Base-by-base conservation (phyloP, 139 green algal genomes). In the Micractinium sp. region DNA sequence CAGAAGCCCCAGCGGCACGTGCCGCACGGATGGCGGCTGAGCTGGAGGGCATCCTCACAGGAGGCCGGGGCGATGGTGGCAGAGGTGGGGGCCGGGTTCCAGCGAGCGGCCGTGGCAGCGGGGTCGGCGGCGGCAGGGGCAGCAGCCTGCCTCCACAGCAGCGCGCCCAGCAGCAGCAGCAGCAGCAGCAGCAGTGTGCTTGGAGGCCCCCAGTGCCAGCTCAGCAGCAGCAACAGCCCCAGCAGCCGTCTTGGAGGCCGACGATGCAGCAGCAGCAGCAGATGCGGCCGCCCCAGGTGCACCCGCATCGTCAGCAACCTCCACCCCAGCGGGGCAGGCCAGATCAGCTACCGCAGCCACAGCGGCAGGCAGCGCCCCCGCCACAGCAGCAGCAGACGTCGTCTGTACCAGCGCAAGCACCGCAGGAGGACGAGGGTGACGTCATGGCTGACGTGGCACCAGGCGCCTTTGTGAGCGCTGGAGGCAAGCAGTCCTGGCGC, bases 381-480 rank as follows among this genome's bases (percentile, higher is more conserved):
- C 63, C 56, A 31, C 41, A 9, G 9, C 22, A 66, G 63, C 82
- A 63, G 61, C 61, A 35, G 76, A 0, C 35, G 22, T 73, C 36
- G 73, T 73, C 19, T 25, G 20, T 23, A 71, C 14, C 63, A 71
- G 33, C 19, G 35, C 75, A 15, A 31, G 35, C 47, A 18, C 2
- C n/a, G 33, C 80, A 61, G 81, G 56, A 39, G 25, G n/a, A 87
- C 35, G 60, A 87, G 22, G 61, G 23, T 2, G 83, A 87, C 23
- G 83, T 87, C 1, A 87, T 87, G 83, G 83, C 83, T 39, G 83
- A 87, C 47, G 83, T 87, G 67, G 67, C 71, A 15, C 83, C 83
- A 19, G 83, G 83, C 38, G 36, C 41, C 16, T 87, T 87, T 80
- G 67, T 87, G 22, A 69, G 38, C 0, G 83, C 83, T 22, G 38